Percentiles rank a stretch among this genome's conserved stretches.
These are phyloP conservation scores for Esteya vermicola DNA, from an alignment of 2,329 filamentous ascomycete species.

Conservation along the genomic window DNA sequence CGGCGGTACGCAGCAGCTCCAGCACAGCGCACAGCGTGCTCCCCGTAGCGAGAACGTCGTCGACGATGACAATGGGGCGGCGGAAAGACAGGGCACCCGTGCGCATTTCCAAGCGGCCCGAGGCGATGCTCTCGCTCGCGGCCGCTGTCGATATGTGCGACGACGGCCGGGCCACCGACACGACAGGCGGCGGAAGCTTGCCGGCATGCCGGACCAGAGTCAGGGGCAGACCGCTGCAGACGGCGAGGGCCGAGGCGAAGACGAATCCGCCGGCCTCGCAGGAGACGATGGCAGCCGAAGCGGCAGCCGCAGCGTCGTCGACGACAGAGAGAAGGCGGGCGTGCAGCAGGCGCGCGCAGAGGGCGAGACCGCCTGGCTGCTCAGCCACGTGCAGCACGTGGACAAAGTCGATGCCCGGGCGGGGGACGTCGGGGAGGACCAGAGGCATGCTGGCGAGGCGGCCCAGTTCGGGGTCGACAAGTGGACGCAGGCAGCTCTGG, in stretches of 20 bases:
- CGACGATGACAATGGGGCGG: slow-evolving; percentile 37
- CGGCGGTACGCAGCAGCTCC: slow-evolving; percentile 27
- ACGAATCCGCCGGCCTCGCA: slow-evolving; percentile 45
- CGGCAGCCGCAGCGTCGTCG: slow-evolving; percentile 22
- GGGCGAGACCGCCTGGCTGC: slow-evolving; percentile 30
- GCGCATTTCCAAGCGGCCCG: slow-evolving; percentile 33
- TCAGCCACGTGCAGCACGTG: slow-evolving; percentile 43
- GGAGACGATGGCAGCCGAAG: slow-evolving; percentile 28
- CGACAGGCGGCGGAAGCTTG: slow-evolving; percentile 42
- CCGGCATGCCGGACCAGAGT: slow-evolving; percentile 37
- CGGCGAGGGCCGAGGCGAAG: slow-evolving; percentile 36
- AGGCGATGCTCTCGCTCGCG: slow-evolving; percentile 25
- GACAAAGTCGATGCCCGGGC: slow-evolving; percentile 35
- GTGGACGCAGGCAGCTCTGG: slow-evolving; percentile 24
- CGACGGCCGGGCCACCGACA: slow-evolving; percentile 29
- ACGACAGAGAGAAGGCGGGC: slow-evolving; percentile 16
- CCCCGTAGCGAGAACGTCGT: slow-evolving; percentile 45
- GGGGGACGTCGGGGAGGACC: slow-evolving; percentile 33
- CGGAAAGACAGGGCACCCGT: slow-evolving; percentile 23
- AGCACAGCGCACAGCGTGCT: slow-evolving; percentile 39
- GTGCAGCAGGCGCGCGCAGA: slow-evolving; percentile 37
- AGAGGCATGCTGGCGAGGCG: slow-evolving; percentile 35
- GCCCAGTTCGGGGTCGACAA: slow-evolving; percentile 29
- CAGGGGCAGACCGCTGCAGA: slow-evolving; percentile 24
- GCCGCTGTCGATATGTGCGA: slow-evolving; percentile 14